Conservation (phyloP, 768 basidiomycete genomes). For the Fistulinella prunicolor region DNA sequence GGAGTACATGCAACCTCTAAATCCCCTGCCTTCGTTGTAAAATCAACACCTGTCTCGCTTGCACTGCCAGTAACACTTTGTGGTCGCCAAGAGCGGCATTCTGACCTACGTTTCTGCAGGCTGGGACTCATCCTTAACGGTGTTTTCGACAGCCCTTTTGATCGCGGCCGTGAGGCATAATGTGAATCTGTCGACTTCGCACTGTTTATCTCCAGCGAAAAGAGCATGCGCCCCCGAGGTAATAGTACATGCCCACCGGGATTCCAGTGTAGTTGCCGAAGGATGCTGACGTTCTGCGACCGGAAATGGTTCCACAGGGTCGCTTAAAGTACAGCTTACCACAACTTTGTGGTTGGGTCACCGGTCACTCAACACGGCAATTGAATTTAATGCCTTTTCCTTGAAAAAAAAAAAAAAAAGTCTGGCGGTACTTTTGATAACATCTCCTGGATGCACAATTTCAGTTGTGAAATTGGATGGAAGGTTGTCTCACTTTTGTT, state of each 20-base stretch:
- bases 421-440: neutral
- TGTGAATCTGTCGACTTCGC: conserved; percentile 18
- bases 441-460: conserved; percentile 17
- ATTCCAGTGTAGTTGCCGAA: conserved; percentile 1
- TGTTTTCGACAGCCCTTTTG: conserved; percentile 13
- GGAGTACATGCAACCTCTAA: conserved; percentile 15
- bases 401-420: neutral
- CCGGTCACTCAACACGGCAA: neutral
- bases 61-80: conserved; percentile 2
- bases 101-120: conserved; percentile 8
- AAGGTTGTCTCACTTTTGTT: conserved; percentile 10
- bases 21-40: conserved; percentile 22
- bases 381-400: neutral
- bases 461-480: conserved; percentile 17
- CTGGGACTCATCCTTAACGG: conserved; percentile 6
- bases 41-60: conserved; percentile 17
- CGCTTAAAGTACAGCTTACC: conserved; percentile 10
- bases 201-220: conserved; percentile 20
- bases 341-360: neutral
- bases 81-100: conserved; percentile 13
- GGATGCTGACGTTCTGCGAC: conserved; percentile 4
- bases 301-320: conserved; percentile 8
- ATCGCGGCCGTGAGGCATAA: conserved; percentile 11
- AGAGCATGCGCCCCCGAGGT: conserved; percentile 2
- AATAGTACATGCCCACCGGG: neutral